Conservation (phyloP, 352 stramenopile species). For the Elongisporangium senticosum region DNA sequence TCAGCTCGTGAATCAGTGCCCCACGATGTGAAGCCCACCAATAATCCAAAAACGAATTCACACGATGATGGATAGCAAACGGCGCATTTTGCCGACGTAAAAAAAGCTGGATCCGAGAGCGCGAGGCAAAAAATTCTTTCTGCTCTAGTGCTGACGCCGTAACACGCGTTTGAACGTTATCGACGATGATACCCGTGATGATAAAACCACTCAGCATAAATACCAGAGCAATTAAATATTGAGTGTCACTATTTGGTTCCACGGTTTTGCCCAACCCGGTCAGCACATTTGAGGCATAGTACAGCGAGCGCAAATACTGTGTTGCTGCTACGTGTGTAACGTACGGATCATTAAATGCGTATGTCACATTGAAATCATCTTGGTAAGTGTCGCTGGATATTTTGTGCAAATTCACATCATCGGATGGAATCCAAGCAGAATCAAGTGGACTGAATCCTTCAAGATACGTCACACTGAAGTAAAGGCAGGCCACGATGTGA, state of each 20-base stretch:
- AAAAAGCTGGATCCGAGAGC: slow-evolving; percentile 49
- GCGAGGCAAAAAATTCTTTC: slow-evolving; percentile 45
- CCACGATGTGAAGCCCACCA: slow-evolving; percentile 56
- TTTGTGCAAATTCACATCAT: slow-evolving; percentile 19
- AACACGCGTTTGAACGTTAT: slow-evolving; percentile 52
- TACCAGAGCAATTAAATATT: slow-evolving; percentile 26
- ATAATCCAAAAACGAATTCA: slow-evolving; percentile 54
- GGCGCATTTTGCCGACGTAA: slow-evolving; percentile 40
- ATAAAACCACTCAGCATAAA: slow-evolving; percentile 50
- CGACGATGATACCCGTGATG: slow-evolving; percentile 42
- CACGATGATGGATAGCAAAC: slow-evolving; percentile 35
- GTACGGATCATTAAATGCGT: neutral
- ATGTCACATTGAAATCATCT: neutral
- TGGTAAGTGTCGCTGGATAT: slow-evolving; percentile 6
- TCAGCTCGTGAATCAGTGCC: slow-evolving; percentile 24
- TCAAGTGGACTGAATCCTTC: slow-evolving; percentile 20
- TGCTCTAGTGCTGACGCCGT: slow-evolving; percentile 45
- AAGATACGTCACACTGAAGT: slow-evolving; percentile 25
- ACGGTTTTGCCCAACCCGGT: slow-evolving; percentile 31
- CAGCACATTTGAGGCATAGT: slow-evolving; percentile 32
- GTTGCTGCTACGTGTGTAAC: neutral
- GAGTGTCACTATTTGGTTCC: slow-evolving; percentile 25
- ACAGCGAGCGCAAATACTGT: slow-evolving; percentile 41
- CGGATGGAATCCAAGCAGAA: slow-evolving; percentile 16
- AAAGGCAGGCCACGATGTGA: slow-evolving; percentile 25